Percentiles rank a stretch among this genome's conserved stretches.
Conservation (phyloP, 2,329 filamentous ascomycete species). For the Amphichorda felina region DNA sequence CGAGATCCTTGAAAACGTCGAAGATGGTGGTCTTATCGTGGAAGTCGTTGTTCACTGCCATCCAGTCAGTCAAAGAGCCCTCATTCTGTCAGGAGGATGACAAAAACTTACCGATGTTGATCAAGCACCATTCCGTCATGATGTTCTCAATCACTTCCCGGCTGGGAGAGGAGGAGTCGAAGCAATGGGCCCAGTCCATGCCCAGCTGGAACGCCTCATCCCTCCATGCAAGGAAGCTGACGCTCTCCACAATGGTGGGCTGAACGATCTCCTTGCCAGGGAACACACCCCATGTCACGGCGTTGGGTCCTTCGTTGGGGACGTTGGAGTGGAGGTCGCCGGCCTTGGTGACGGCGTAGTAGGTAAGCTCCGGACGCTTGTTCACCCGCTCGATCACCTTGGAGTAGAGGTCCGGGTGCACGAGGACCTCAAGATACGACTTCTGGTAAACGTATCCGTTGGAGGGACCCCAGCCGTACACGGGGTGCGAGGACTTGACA, state of each 20-base stretch:
- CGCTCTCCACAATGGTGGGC: constrained; percentile 96
- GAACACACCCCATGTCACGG: constrained; percentile 99
- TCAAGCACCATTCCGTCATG: constrained; percentile 84
- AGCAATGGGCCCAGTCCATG: constrained; percentile 88
- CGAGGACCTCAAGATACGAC: constrained; percentile 84
- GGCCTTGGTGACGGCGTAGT: constrained; percentile 81
- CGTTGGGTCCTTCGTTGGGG: constrained; percentile 78
- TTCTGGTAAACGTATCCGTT: constrained; percentile 99
- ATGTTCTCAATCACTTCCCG: constrained; percentile 68
- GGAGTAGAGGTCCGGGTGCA: constrained; percentile 67
- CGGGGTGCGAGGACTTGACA: constrained; percentile 72
- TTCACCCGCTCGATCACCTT: constrained; percentile 72
- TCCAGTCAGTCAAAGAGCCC: constrained; percentile 3
- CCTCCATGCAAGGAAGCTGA: constrained; percentile 97
- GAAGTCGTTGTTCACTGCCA: constrained; percentile 94
- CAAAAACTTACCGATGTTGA: constrained; percentile 72
- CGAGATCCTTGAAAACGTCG: constrained; percentile 68
- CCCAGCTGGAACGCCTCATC: constrained; percentile 93
- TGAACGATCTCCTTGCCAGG: constrained; percentile 99
- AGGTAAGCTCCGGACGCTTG: constrained; percentile 71
- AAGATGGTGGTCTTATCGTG: constrained; percentile 74
- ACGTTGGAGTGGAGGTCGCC: constrained; percentile 79
- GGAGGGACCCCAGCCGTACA: constrained; percentile 87
- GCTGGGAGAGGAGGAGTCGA: constrained; percentile 64
- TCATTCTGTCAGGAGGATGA: neutral